Evolutionary conservation across 371 early-diverging fungal species (phyloP).

Genomic region (Funneliformis caledonium): DNA sequence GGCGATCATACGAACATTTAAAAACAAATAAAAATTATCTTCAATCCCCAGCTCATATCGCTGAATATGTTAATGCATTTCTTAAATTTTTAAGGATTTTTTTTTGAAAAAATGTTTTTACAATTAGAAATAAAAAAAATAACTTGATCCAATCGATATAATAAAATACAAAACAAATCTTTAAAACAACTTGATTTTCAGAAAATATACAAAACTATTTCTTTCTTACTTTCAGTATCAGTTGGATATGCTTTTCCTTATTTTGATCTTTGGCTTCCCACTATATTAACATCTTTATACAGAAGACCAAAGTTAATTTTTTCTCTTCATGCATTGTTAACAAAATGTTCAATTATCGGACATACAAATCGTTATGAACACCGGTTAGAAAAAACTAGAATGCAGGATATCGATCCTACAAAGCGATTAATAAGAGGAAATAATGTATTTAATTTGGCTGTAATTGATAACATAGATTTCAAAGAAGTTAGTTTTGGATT

Average conservation of each 20-base stretch:
- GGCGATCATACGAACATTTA: background rate
- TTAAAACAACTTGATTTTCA: background rate
- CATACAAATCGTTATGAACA: background rate
- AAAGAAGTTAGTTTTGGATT: too few relatives aligned
- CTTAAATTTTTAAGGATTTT: background rate
- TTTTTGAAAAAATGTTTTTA: slow-evolving; percentile 18
- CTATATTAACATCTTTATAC: background rate
- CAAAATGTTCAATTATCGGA: background rate
- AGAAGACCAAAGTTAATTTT: background rate
- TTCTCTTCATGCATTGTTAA: background rate
- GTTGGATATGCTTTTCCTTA: background rate
- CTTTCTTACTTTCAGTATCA: background rate
- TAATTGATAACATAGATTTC: too few relatives aligned
- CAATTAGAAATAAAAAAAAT: slow-evolving; percentile 17
- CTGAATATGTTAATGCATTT: background rate
- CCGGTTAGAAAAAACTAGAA: background rate
- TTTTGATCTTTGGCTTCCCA: background rate
- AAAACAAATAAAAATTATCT: background rate
- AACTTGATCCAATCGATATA: background rate
- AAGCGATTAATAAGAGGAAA: background rate
- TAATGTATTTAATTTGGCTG: background rate
- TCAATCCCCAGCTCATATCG: background rate
- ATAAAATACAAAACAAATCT: background rate
- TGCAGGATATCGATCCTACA: too few relatives aligned
- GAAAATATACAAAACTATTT: background rate